These are phyloP conservation scores for Sequoiadendron giganteum DNA, from an alignment of 75 land plant species.

Conservation along the genomic window DNA sequence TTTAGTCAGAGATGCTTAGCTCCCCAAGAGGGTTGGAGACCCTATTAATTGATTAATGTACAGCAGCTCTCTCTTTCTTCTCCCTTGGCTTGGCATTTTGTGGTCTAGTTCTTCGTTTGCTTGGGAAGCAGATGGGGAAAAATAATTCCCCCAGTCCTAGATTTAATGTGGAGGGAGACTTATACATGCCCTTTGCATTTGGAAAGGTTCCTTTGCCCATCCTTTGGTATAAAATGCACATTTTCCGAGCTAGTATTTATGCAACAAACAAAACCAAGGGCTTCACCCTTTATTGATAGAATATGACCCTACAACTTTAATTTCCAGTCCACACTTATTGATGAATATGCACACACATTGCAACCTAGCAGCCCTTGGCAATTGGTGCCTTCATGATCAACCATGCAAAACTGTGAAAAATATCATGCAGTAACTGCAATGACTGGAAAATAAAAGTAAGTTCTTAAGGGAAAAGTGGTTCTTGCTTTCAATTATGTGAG, in stretches of 20 bases:
- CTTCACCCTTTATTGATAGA: not conserved
- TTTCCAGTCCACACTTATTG: not conserved
- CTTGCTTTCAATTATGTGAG: not conserved
- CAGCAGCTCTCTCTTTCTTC: not conserved
- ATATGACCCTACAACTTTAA: not conserved
- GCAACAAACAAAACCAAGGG: not conserved
- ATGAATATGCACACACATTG: not conserved
- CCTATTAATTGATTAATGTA: not conserved
- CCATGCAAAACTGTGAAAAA: not conserved
- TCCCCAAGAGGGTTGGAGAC: not conserved
- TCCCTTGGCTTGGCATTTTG: not conserved
- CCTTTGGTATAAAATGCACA: not conserved
- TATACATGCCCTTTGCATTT: not conserved
- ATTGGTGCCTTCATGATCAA: not conserved
- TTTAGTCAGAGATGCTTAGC: not conserved
- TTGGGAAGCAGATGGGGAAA: not conserved
- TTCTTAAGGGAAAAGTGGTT: not conserved
- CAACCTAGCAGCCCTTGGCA: not conserved
- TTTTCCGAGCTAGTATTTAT: no score
- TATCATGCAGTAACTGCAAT: not conserved
- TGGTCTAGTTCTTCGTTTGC: not conserved
- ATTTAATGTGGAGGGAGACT: not conserved
- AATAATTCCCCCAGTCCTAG: not conserved
- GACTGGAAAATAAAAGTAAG: not conserved
- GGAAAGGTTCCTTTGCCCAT: not conserved